Conservation (phyloP, 768 basidiomycete species). For the Tulasnella sp. region DNA sequence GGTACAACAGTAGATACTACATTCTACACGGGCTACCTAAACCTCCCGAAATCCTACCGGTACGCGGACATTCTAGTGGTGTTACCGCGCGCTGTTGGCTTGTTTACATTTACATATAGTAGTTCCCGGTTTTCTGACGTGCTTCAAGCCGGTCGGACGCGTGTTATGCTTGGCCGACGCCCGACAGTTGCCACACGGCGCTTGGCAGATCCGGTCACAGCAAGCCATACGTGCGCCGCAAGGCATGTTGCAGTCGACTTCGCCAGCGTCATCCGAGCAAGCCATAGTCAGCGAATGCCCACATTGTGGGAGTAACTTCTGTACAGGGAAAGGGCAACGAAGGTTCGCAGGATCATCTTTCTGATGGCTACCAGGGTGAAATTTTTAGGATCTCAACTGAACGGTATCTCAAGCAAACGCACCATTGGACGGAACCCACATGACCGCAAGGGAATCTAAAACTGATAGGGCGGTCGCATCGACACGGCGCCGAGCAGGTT, state of each 20-base stretch:
- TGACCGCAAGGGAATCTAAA: slow-evolving; percentile 50
- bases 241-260: slow-evolving; percentile 39
- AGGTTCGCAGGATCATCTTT: slow-evolving; percentile 46
- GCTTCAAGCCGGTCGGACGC: too few species aligned
- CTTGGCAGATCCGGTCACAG: slow-evolving; percentile 50
- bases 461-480: slow-evolving; percentile 41
- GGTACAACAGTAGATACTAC: background rate
- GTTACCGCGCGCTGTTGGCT: background rate
- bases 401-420: slow-evolving; percentile 33
- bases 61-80: background rate
- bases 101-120: background rate
- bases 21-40: background rate
- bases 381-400: slow-evolving; percentile 48
- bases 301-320: slow-evolving; percentile 48
- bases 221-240: slow-evolving; percentile 50
- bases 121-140: background rate
- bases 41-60: background rate
- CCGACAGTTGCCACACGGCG: slow-evolving; percentile 51
- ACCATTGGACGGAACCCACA: background rate
- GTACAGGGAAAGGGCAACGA: slow-evolving; percentile 43
- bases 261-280: slow-evolving; percentile 47
- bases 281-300: slow-evolving; percentile 49
- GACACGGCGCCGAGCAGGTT: slow-evolving; percentile 6
- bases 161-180: too few species aligned
- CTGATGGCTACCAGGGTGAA: slow-evolving; percentile 45